A percentile compares a stretch with the other conserved stretches of the same genome.
phyloP scores from a whole-genome alignment of 331 rosid genomes.

The Malus hybrid region DNA sequence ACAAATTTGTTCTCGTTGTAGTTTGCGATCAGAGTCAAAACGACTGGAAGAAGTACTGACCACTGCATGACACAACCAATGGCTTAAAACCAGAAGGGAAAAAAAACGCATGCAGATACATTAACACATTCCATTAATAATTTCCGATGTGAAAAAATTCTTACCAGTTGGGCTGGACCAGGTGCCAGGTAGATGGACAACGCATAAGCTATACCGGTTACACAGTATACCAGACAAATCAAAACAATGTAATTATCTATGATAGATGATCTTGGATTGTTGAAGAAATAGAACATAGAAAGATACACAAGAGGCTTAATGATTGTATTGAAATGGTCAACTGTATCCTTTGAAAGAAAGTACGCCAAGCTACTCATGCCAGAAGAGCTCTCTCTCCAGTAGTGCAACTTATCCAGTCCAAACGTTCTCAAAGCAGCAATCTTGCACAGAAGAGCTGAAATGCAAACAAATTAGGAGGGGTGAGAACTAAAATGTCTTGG shows the following conservation, averaged over 20 bases:
- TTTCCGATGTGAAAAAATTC: slow-evolving; percentile 4
- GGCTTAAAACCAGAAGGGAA: background rate
- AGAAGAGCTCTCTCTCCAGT: slow-evolving; percentile 89
- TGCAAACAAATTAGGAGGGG: slow-evolving; percentile 4
- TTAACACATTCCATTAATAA: background rate
- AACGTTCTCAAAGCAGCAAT: slow-evolving; percentile 88
- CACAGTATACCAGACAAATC: slow-evolving; percentile 79
- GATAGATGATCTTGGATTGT: slow-evolving; percentile 94
- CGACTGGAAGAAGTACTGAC: slow-evolving; percentile 95
- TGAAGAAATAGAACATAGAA: slow-evolving; percentile 99
- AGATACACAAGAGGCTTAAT: slow-evolving; percentile 89
- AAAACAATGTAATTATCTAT: slow-evolving; percentile 64
- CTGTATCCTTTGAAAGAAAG: slow-evolving; percentile 83
- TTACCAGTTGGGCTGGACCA: slow-evolving; percentile 93
- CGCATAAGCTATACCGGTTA: slow-evolving; percentile 82
- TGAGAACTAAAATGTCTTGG: background rate
- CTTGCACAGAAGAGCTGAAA: slow-evolving; percentile 86
- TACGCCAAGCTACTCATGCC: slow-evolving; percentile 93
- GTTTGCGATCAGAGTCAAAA: slow-evolving; percentile 76
- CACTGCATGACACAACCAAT: slow-evolving; percentile 49
- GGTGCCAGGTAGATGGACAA: slow-evolving; percentile 70
- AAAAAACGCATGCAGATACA: background rate
- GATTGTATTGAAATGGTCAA: slow-evolving; percentile 72
- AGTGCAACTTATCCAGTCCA: slow-evolving; percentile 80
- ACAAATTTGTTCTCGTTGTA: slow-evolving; percentile 31